Base-by-base conservation (phyloP, 2,329 filamentous ascomycete genomes). In the Blumeria hordei region DNA sequence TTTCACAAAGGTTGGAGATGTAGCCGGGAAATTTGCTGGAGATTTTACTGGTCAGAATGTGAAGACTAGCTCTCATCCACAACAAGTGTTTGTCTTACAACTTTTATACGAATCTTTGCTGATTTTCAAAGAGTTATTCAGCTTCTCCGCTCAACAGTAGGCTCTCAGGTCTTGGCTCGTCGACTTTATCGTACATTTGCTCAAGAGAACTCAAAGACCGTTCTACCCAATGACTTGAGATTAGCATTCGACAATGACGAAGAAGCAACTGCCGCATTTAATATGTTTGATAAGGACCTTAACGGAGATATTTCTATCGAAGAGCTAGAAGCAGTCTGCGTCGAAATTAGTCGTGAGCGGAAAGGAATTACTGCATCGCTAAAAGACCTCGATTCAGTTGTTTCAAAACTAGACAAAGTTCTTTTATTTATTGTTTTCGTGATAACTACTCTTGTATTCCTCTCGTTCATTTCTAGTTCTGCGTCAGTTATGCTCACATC, bases 251-350 rank as follows among this genome's bases (percentile, higher is more conserved):
- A 83, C 9, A 84, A 81, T 28, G 75, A 82, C 16, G 88, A 95
- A 12, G 90, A 95, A 64, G 86, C 88, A 0, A 83, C 92, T 55
- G 84, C 84, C 2, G 88, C 88, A 0, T 95, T 96, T 63, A 73
- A 74, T 61, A 88, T 95, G 72, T 95, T 95, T 61, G 90, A 96
- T 69, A 93, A 92, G 65, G 90, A 96, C 63, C 78, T 95, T 71
- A 96, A 96, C 59, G 90, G 88, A 3, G 90, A 96, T 63, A 94
- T 95, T 53, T 93, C 85, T 0, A 88, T 94, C 77, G 87, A 94
- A 63, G 90, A 95, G 66, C 76, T 96, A 21, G 88, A 95, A 67
- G 80, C 85, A 21, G 88, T 93, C 28, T 94, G 87, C 68, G 88
- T 94, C 54, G 90, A 96, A 64, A 92, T 95, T 60, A 88, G 90